Evolutionary conservation across 78 protist genomes (phyloP).

Genomic region (Tieghemostelium lacteum): DNA sequence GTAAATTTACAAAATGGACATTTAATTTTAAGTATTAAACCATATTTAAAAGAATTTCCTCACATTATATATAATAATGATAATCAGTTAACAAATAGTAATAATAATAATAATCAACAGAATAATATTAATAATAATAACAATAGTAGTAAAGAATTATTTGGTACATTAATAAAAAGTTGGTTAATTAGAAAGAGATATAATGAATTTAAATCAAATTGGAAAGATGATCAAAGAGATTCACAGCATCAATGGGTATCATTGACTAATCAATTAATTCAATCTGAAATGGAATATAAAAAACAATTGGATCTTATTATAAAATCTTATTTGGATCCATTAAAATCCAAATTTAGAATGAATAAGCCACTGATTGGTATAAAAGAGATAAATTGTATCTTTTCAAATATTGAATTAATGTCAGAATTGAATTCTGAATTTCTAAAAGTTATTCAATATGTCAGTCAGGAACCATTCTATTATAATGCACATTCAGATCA

Average conservation of each 20-base stretch:
- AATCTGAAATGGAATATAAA: constrained; percentile 14
- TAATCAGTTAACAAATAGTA: not conserved
- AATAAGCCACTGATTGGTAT: constrained; percentile 58
- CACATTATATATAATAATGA: not conserved
- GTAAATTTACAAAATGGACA: constrained; percentile 29
- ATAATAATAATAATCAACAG: no score
- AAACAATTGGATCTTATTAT: constrained; percentile 32
- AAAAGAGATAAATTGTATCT: constrained; percentile 59
- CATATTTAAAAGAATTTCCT: constrained; percentile 48
- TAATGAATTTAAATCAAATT: constrained; percentile 13
- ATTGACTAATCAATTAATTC: constrained; percentile 16
- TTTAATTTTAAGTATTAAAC: constrained; percentile 45
- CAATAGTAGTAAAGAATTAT: constrained; percentile 16
- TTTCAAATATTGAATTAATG: constrained; percentile 59
- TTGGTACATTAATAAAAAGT: constrained; percentile 6
- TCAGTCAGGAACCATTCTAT: constrained; percentile 10
- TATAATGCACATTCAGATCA: not conserved
- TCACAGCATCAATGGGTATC: constrained; percentile 18
- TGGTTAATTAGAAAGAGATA: constrained; percentile 32
- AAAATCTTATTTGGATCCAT: constrained; percentile 40
- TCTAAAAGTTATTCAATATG: not conserved
- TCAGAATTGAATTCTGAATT: constrained; percentile 21
- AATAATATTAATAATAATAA: no score
- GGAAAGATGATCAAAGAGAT: not conserved
- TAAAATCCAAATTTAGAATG: constrained; percentile 68